These are phyloP conservation scores for Neonectria neomacrospora DNA, from an alignment of 2,329 filamentous ascomycete genomes.

Conservation along the genomic window DNA sequence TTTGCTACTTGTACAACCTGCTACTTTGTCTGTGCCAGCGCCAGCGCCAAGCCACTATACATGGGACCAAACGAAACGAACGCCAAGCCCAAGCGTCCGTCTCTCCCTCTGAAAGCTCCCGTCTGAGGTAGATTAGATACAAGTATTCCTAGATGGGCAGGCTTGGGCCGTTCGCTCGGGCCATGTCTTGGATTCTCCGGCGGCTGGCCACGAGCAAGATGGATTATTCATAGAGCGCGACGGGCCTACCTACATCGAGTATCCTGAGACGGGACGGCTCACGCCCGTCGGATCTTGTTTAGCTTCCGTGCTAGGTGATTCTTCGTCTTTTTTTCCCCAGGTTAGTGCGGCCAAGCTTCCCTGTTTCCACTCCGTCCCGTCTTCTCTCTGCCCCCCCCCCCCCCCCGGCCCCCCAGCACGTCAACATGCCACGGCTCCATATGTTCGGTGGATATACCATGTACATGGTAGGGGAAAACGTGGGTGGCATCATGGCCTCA, in stretches of 20 bases:
- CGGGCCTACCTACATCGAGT: neutral
- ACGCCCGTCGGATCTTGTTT: constrained; percentile 29
- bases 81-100: constrained; percentile 30
- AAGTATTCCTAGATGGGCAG: constrained; percentile 8
- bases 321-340: neutral
- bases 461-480: no score
- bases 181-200: neutral
- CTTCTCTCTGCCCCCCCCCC: neutral
- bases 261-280: constrained; percentile 24
- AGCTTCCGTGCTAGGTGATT: constrained; percentile 18
- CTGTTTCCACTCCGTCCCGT: neutral
- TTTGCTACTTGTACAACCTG: neutral
- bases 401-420: neutral
- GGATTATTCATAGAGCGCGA: neutral
- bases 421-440: neutral
- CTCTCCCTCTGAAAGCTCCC: neutral
- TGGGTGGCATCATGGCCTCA: neutral
- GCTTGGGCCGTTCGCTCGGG: constrained; percentile 19
- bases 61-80: constrained; percentile 31
- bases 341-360: neutral
- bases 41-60: constrained; percentile 1
- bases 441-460: neutral
- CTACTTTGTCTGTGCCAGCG: constrained; percentile 4
- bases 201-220: constrained; percentile 2
- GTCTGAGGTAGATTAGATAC: constrained; percentile 19